Percentiles rank a stretch among this genome's conserved stretches.
phyloP scores from a whole-genome alignment of 805 yeast species.

The Ogataea zsoltii region DNA sequence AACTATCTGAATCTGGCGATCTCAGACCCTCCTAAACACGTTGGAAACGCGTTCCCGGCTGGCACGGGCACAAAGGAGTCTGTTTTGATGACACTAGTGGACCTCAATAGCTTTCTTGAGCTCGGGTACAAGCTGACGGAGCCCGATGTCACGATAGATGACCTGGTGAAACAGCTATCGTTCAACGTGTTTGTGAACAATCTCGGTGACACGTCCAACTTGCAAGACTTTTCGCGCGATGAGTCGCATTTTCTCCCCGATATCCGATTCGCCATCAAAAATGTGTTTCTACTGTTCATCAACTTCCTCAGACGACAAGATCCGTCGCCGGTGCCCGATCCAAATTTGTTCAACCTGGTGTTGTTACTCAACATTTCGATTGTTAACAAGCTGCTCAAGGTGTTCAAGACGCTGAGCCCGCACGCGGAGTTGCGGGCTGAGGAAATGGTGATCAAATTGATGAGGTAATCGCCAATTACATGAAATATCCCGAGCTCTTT shows the following conservation, averaged over 20 bases:
- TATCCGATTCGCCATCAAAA: conserved; percentile 30
- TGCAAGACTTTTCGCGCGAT: conserved; percentile 4
- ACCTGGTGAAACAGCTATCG: conserved; percentile 18
- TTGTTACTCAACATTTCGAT: conserved; percentile 31
- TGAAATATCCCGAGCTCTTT: too few relatives aligned
- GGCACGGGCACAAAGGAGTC: conserved; percentile 5
- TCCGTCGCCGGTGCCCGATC: conserved; percentile 7
- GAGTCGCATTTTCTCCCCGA: conserved; percentile 28
- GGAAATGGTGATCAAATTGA: conserved; percentile 13
- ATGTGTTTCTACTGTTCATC: conserved; percentile 28
- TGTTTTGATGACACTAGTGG: conserved; percentile 25
- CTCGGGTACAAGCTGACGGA: conserved; percentile 29
- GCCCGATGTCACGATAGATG: conserved; percentile 6
- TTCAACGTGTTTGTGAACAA: conserved; percentile 32
- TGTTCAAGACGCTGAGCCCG: conserved; percentile 28
- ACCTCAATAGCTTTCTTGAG: conserved; percentile 28
- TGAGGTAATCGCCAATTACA: conserved; percentile 12
- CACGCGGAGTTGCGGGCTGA: conserved; percentile 17
- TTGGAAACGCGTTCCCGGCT: not conserved
- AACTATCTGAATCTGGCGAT: conserved; percentile 13
- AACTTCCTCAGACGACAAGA: conserved; percentile 22
- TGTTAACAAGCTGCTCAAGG: conserved; percentile 30
- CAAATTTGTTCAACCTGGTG: conserved; percentile 21
- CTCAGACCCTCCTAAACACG: conserved; percentile 3
- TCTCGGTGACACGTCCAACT: conserved; percentile 9